These are phyloP conservation scores for Penicillium sp. DNA, from an alignment of 2,329 filamentous ascomycete genomes.

Conservation along the genomic window DNA sequence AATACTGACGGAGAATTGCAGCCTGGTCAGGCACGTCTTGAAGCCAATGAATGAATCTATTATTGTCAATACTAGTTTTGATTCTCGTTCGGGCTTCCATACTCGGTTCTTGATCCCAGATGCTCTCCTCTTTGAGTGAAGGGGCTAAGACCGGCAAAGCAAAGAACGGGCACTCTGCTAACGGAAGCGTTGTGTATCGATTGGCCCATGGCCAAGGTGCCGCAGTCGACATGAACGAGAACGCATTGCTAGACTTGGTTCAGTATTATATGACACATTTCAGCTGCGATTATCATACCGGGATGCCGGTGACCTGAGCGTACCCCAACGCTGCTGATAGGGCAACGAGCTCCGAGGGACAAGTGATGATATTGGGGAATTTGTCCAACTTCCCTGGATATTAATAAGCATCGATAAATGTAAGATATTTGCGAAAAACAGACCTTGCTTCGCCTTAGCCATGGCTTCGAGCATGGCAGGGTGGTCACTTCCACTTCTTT, in stretches of 20 bases:
- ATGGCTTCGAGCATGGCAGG: slow-evolving; percentile 75
- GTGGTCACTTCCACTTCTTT: slow-evolving; percentile 50
- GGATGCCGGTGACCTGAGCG: slow-evolving; percentile 65
- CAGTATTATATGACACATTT: background rate
- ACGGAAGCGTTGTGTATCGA: slow-evolving; percentile 74
- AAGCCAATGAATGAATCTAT: slow-evolving; percentile 67
- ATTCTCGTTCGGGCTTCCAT: slow-evolving; percentile 27
- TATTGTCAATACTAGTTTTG: background rate
- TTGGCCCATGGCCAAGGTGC: slow-evolving; percentile 72
- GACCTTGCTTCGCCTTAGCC: slow-evolving; percentile 67
- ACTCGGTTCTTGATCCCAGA: slow-evolving; percentile 70
- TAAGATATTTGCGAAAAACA: slow-evolving; percentile 28
- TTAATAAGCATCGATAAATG: background rate
- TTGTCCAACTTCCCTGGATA: slow-evolving; percentile 34
- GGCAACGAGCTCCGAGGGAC: slow-evolving; percentile 78
- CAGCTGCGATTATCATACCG: slow-evolving; percentile 39
- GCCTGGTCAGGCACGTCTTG: slow-evolving; percentile 78
- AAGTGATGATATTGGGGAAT: slow-evolving; percentile 71
- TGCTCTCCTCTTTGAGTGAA: slow-evolving; percentile 73
- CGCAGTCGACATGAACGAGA: slow-evolving; percentile 75
- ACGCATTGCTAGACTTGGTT: slow-evolving; percentile 50
- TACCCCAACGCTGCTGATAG: slow-evolving; percentile 79
- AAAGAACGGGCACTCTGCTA: slow-evolving; percentile 68
- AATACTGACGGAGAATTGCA: slow-evolving; percentile 76
- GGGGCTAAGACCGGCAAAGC: slow-evolving; percentile 73